Conservation (phyloP, 2,329 filamentous ascomycete genomes). For the Phoma sp. region DNA sequence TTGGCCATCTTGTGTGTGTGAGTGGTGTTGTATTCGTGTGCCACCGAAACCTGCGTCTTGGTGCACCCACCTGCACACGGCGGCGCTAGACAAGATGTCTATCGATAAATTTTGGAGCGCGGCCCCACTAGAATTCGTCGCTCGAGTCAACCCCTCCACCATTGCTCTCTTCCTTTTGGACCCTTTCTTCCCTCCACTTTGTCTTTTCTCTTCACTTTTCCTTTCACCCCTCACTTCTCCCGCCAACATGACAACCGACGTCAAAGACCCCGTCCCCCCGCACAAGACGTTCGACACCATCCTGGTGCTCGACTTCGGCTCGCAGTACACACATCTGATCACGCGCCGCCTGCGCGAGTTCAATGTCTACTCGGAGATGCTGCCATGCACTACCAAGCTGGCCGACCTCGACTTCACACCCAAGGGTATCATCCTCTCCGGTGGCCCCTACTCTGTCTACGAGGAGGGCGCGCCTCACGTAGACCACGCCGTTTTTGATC, state of each 20-base stretch:
- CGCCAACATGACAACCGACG: constrained; percentile 48
- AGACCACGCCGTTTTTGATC: constrained; percentile 80
- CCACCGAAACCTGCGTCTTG: not conserved
- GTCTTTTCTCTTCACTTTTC: constrained; percentile 13
- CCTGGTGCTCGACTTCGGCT: constrained; percentile 74
- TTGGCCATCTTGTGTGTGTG: constrained; percentile 43
- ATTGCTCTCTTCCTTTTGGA: constrained; percentile 8
- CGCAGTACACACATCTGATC: constrained; percentile 77
- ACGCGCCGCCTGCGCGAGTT: constrained; percentile 76
- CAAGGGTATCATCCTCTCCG: constrained; percentile 80
- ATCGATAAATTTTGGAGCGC: constrained; percentile 12
- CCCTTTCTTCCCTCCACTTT: constrained; percentile 9
- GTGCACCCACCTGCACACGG: not conserved
- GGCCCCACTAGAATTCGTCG: not conserved
- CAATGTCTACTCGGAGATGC: constrained; percentile 85
- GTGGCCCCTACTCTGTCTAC: constrained; percentile 80
- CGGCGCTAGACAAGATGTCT: constrained; percentile 8
- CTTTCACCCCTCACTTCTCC: constrained; percentile 21
- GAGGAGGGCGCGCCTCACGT: constrained; percentile 78
- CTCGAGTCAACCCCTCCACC: constrained; percentile 23
- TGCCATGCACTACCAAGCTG: constrained; percentile 84
- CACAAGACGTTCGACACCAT: constrained; percentile 69
- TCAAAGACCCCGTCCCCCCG: constrained; percentile 52
- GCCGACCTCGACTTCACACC: constrained; percentile 79
- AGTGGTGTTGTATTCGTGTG: constrained; percentile 12